Conservation (phyloP, 2,329 filamentous ascomycete species). For the Phialophora chinensis region DNA sequence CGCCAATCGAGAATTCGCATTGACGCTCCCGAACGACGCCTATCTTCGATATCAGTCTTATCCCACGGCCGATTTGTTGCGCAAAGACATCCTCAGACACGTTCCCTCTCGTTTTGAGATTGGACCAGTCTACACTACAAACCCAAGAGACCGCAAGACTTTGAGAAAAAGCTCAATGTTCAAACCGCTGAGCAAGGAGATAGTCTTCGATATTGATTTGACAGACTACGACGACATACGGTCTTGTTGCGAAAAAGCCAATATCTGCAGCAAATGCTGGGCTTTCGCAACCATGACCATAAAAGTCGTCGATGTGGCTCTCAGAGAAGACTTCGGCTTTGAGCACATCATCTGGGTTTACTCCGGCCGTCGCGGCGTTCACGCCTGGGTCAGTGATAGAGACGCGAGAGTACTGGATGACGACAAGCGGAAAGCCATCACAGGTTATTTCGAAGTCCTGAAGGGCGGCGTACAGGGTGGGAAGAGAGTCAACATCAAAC, state of each 20-base stretch:
- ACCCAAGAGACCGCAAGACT: conserved; percentile 90
- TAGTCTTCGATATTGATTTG: conserved; percentile 99
- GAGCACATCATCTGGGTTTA: conserved; percentile 98
- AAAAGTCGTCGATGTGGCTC: conserved; percentile 83
- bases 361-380: conserved; percentile 91
- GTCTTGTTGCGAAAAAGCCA: conserved; percentile 91
- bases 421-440: conserved; percentile 80
- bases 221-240: conserved; percentile 98
- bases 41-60: conserved; percentile 92
- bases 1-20: conserved; percentile 90
- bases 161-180: conserved; percentile 81
- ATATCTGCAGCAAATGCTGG: conserved; percentile 95
- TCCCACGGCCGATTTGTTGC: conserved; percentile 72
- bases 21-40: conserved; percentile 89
- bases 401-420: conserved; percentile 85
- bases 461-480: conserved; percentile 83
- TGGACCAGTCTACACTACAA: conserved; percentile 92
- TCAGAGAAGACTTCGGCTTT: conserved; percentile 95
- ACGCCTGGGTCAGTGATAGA: conserved; percentile 97
- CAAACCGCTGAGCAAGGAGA: conserved; percentile 85
- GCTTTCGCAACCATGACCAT: conserved; percentile 97
- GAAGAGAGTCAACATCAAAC: conserved; percentile 81
- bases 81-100: conserved; percentile 86
- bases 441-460: conserved; percentile 88
- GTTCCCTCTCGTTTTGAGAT: conserved; percentile 97